Percentiles rank a stretch among this genome's conserved stretches.
Conservation (phyloP, 148 eudicot species). For the Mesembryanthemum crystallinum region DNA sequence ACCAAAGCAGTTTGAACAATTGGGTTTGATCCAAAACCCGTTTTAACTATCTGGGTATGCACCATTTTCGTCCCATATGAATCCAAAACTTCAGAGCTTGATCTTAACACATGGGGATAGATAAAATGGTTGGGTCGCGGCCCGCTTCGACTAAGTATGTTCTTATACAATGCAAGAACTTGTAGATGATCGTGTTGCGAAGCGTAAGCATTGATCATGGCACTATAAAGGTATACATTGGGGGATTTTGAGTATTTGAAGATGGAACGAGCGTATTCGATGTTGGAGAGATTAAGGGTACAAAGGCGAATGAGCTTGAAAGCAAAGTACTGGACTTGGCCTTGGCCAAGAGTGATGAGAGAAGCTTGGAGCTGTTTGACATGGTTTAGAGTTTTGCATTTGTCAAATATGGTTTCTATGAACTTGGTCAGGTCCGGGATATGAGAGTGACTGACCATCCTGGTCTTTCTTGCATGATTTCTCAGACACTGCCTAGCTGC, state of each 20-base stretch:
- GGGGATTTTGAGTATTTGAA: slow-evolving; percentile 46
- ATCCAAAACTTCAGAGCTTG: slow-evolving; percentile 42
- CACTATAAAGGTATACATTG: slow-evolving; percentile 64
- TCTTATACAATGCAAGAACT: slow-evolving; percentile 36
- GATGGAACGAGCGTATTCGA: slow-evolving; percentile 52
- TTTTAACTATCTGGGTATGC: slow-evolving; percentile 64
- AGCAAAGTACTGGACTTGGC: slow-evolving; percentile 50
- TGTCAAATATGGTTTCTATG: slow-evolving; percentile 16
- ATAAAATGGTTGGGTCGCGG: slow-evolving; percentile 56
- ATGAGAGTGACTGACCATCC: slow-evolving; percentile 12
- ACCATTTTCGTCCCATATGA: slow-evolving; percentile 45
- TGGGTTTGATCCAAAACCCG: slow-evolving; percentile 58
- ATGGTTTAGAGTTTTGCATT: slow-evolving; percentile 39
- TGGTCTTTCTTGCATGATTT: neutral
- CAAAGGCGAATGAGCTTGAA: slow-evolving; percentile 69
- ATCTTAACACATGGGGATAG: slow-evolving; percentile 49
- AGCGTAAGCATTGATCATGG: slow-evolving; percentile 62
- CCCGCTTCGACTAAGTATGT: slow-evolving; percentile 32
- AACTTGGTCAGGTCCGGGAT: slow-evolving; percentile 5
- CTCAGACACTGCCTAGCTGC: neutral
- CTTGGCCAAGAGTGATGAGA: slow-evolving; percentile 56
- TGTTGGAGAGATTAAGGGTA: slow-evolving; percentile 39
- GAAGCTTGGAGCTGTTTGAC: slow-evolving; percentile 61
- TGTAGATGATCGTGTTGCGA: slow-evolving; percentile 34
- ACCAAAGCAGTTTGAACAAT: slow-evolving; percentile 69